phyloP scores from a whole-genome alignment of 257 asterid genomes.

The Solanum stenotomum region DNA sequence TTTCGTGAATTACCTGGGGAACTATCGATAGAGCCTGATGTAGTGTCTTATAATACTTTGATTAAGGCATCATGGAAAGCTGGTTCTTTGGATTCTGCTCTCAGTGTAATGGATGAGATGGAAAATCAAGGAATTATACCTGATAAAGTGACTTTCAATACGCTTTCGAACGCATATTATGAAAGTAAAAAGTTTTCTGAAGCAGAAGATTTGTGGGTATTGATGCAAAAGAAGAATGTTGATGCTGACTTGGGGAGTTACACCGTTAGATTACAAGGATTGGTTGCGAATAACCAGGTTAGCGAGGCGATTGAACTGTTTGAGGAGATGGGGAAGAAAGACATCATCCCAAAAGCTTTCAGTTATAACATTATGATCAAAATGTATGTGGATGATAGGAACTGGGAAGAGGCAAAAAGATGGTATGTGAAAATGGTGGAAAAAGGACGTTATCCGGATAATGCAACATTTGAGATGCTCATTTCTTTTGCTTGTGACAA shows the following conservation, averaged over 20 bases:
- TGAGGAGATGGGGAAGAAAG: conserved; percentile 26
- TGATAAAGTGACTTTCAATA: conserved; percentile 19
- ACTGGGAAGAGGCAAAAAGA: conserved; percentile 31
- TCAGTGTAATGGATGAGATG: conserved; percentile 34
- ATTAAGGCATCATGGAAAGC: conserved; percentile 27
- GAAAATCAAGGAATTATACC: conserved; percentile 21
- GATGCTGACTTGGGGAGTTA: conserved; percentile 27
- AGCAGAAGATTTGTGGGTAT: conserved; percentile 43
- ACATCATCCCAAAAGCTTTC: conserved; percentile 23
- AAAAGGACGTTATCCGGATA: conserved; percentile 16
- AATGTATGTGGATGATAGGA: conserved; percentile 25
- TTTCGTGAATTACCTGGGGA: conserved; percentile 32
- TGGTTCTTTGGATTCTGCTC: conserved; percentile 32
- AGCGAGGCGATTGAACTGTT: conserved; percentile 27
- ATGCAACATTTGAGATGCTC: conserved; percentile 20
- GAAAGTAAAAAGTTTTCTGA: conserved; percentile 12
- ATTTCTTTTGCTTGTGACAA: conserved; percentile 30
- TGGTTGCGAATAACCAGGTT: conserved; percentile 18
- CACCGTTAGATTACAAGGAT: conserved; percentile 27
- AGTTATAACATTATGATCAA: conserved; percentile 31
- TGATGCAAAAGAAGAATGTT: conserved; percentile 36
- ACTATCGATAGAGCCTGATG: conserved; percentile 31
- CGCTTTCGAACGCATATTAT: conserved; percentile 21
- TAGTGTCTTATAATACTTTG: conserved; percentile 29
- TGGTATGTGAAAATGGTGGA: conserved; percentile 27